These are phyloP conservation scores for Fusarium sp. DNA, from an alignment of 2,329 filamentous ascomycete genomes.

Conservation along the genomic window DNA sequence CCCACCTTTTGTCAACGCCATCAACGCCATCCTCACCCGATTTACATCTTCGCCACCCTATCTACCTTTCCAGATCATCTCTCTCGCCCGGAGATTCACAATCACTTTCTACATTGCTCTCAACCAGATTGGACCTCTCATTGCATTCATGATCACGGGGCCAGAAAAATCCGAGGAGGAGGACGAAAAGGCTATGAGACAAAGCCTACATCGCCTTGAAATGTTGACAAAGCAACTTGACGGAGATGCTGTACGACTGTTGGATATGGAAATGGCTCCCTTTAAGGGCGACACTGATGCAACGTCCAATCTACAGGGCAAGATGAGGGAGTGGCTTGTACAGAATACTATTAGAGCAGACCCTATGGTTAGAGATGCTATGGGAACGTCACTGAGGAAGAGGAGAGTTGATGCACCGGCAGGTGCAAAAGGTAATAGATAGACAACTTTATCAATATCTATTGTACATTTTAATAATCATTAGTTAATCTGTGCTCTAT, in stretches of 20 bases:
- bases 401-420: slow-evolving; percentile 69
- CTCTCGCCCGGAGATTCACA: slow-evolving; percentile 77
- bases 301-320: slow-evolving; percentile 68
- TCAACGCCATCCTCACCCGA: slow-evolving; percentile 57
- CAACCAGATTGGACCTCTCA: slow-evolving; percentile 78
- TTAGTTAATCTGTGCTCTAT: slow-evolving; percentile 1
- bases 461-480: slow-evolving; percentile 31
- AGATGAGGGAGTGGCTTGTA: slow-evolving; percentile 87
- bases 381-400: slow-evolving; percentile 73
- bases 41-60: slow-evolving; percentile 65
- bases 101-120: slow-evolving; percentile 86
- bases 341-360: slow-evolving; percentile 85
- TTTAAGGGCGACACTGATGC: slow-evolving; percentile 77
- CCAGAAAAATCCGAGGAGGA: slow-evolving; percentile 42
- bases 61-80: slow-evolving; percentile 86
- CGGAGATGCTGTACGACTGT: slow-evolving; percentile 72
- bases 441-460: slow-evolving; percentile 15
- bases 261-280: slow-evolving; percentile 83
- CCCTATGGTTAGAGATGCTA: slow-evolving; percentile 82
- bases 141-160: slow-evolving; percentile 52
- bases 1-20: slow-evolving; percentile 55
- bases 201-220: slow-evolving; percentile 75
- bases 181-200: slow-evolving; percentile 62
- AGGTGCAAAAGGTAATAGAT: slow-evolving; percentile 64
- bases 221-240: slow-evolving; percentile 68